Evolutionary conservation across 2,329 filamentous ascomycete species (phyloP), one percentile per base, ranked within the genome.

Genomic region (Fusarium concolor): DNA sequence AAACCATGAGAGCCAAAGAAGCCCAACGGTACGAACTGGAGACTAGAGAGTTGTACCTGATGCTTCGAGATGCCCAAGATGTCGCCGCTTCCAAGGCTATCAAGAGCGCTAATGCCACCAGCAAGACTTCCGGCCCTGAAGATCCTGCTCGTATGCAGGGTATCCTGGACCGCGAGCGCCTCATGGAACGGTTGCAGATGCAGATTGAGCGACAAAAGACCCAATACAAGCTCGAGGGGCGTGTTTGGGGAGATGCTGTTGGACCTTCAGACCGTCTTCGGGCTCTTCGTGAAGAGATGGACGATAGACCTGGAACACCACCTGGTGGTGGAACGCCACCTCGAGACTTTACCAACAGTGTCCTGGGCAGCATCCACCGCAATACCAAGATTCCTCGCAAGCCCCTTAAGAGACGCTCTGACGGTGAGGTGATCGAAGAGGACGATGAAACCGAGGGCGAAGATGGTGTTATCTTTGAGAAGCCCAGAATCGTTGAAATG

Each of bases 191-290:
- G 53, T 86, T 99, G 58, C 94, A 97, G 79, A 96, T 93, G 84
- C 96, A 98, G 80, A 88, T 99, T 41, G 95, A 98, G 82, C 87
- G 96, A 68, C 95, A 97, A 68, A 98, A 98, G 86, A 98, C 96
- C 1, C 94, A 98, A 77, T 97, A 93, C 80, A 97, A 97, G 80
- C 88, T 99, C 31, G 96, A 98, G 79, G 96, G 96, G 71, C 93
- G 93, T 78, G 90, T 93, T 10, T 97, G 95, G 92, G 90, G 90
- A 65, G 92, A 96, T 66, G 83, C 87, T 52, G 86, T 91, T 68
- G 93, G 93, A 35, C 95, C 96, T 14, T 97, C 94, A 43, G 96
- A 99, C 80, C 90, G 94, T 74, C 84, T 99, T 60, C 91, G 96
- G 69, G 95, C 96, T 69, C 85, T 98, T 49, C 91, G 96, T 60